Evolutionary conservation across 768 basidiomycete genomes (phyloP), one percentile per base, ranked within the genome.

Genomic region (Hortiboletus flavorubellus): DNA sequence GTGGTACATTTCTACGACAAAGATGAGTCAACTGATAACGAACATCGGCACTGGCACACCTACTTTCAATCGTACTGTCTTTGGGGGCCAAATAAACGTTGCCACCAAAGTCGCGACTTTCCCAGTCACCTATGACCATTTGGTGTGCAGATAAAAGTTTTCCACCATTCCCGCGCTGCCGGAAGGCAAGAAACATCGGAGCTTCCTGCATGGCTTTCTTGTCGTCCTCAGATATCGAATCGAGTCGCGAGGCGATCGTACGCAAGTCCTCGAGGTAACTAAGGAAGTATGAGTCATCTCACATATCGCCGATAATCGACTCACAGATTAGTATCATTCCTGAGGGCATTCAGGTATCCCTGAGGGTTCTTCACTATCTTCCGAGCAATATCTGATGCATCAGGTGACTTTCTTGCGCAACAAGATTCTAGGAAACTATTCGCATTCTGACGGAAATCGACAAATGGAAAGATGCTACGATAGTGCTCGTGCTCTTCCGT

Each of bases 261-360:
- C 48, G 45, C 60, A 61, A 30, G 35, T 61, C 60, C 16, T 47
- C 60, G 15, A 47, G 48, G 23, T 61, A 61, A 34, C 60, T 61
- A 34, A 9, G 1, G 14, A n/a, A 34, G 12, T 5, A 2, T 61
- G 16, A 59, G 60, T 41, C 30, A 47, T 30, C 40, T 21, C 34
- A n/a, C n/a, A 29, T 23, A 14, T 16, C 51, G 11, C 29, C 37
- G 11, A 18, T 0, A 4, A 44, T n/a, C 21, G 18, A 47, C 61
- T 53, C 39, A 61, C 60, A 48, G 29, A 3, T 44, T 2, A 8
- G 23, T 43, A 4, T 48, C 10, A 7, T 48, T 26, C 14, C 39
- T 21, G 5, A 54, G 38, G n/a, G 18, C 49, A 31, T 18, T 16
- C 12, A 59, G 35, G 16, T 61, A 61, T 33, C 3, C 34, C 30